Evolutionary conservation across 768 basidiomycete genomes (phyloP), one percentile per base, ranked within the genome.

Genomic region (Coprinopsis sp.): DNA sequence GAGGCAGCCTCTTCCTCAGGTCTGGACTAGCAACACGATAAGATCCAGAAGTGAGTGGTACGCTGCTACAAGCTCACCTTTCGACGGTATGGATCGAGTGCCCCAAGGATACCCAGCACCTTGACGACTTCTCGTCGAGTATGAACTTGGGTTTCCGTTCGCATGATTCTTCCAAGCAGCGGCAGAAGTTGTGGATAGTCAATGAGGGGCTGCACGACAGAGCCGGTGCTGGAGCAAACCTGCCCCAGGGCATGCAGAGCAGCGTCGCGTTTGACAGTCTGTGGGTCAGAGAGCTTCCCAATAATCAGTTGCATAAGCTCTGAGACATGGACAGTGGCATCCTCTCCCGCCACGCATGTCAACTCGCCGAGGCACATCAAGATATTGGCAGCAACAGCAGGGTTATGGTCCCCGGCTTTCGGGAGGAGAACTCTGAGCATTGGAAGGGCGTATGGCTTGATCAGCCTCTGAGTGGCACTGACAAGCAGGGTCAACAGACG

Each of bases 351-450:
- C 29, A 96, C 93, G 44, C 84, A 84, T 5, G 93, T 79, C 18
- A 99, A 76, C 64, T 97, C 94, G 19, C 96, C 96, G 3, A 98
- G 79, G 61, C 95, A 95, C 76, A 89, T 87, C 23, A 98, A 72
- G 46, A 97, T 87, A 54, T 93, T 86, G 2, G 95, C 87, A 0
- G 94, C 90, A 23, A 99, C 93, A 8, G 85, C 80, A 2, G 92
- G 78, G 51, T 91, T 93, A 16, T 68, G 62, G 55, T 97, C 94
- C 49, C 82, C 81, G 1, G 93, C 92, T 57, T 96, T 98, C 22
- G 79, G 83, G 12, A 98, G 76, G 6, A 98, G 79, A 1, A 93
- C 94, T 18, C 84, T 81, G n/a, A 98, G 77, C 74, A 99, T 93
- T 0, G 95, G 90, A 10, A 94, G 75, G 0, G 92, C 91, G 63